Evolutionary conservation across 139 green algal genomes (phyloP).

Genomic region (Closterium sp.): DNA sequence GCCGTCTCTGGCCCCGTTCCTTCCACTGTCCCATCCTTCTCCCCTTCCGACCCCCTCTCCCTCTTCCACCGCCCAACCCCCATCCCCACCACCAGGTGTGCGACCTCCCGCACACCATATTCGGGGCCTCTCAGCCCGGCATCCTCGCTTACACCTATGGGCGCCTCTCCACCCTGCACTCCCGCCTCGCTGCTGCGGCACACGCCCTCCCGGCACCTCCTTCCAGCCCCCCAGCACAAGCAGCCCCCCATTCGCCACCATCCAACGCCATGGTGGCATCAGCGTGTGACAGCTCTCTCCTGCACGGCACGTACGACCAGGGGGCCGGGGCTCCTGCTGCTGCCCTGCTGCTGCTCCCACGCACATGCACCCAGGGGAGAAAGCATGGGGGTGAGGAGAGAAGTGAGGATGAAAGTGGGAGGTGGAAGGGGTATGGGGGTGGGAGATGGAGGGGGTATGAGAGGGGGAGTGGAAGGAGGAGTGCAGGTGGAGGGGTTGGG

Average conservation of each 20-base stretch:
- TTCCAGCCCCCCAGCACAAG: not conserved
- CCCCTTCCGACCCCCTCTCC: no score
- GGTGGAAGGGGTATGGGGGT: not conserved
- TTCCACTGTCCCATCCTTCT: no score
- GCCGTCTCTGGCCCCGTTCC: no score
- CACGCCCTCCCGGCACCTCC: not conserved
- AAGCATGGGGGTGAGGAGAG: no score
- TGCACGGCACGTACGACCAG: not conserved
- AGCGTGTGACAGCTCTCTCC: not conserved
- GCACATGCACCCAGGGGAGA: not conserved
- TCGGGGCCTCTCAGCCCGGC: not conserved
- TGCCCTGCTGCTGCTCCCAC: not conserved
- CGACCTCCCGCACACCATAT: not conserved
- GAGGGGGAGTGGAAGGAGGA: no score
- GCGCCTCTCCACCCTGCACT: not conserved
- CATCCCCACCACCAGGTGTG: not conserved
- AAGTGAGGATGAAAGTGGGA: no score
- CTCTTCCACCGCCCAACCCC: no score
- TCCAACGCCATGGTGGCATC: not conserved
- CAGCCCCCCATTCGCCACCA: not conserved
- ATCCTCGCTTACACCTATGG: not conserved
- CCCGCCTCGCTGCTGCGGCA: not conserved
- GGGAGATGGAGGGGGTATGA: no score
- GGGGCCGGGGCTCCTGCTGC: not conserved
- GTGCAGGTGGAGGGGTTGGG: no score